phyloP scores from a whole-genome alignment of 2,329 filamentous ascomycete species.

The Talaromyces sp. region DNA sequence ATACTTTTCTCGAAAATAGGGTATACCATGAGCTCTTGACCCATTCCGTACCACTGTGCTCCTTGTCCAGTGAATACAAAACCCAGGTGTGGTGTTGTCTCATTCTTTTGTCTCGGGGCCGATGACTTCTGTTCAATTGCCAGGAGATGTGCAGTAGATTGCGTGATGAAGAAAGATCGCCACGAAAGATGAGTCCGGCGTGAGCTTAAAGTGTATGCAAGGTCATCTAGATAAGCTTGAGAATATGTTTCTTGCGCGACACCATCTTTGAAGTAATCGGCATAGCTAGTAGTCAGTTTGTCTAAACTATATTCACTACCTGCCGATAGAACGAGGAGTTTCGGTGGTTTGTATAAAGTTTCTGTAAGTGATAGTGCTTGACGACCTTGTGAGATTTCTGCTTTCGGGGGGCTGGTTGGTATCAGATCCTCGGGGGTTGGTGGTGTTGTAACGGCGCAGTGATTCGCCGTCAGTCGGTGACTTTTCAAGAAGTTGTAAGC shows the following conservation, averaged over 20 bases:
- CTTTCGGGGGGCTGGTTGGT: not conserved
- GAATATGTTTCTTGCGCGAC: not conserved
- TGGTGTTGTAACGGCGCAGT: not conserved
- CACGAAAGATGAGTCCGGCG: not conserved
- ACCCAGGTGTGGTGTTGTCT: slow-evolving; percentile 9
- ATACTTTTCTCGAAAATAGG: not conserved
- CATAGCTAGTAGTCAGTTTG: not conserved
- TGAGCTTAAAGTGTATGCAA: not conserved
- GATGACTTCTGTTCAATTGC: not conserved
- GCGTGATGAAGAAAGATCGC: not conserved
- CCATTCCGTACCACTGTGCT: slow-evolving; percentile 36
- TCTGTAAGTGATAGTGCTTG: not conserved
- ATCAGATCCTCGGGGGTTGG: not conserved
- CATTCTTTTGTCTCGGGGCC: not conserved
- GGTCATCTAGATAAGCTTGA: not conserved
- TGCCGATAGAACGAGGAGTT: not conserved
- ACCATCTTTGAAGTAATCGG: not conserved
- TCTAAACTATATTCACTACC: not conserved
- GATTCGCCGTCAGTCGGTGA: not conserved
- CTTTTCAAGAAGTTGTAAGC: not conserved
- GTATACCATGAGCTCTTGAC: slow-evolving; percentile 21
- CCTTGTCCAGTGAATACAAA: slow-evolving; percentile 39
- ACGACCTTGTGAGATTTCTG: not conserved
- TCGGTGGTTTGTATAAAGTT: not conserved
- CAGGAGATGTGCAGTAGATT: not conserved